These are phyloP conservation scores for Berberis thunbergii DNA, from an alignment of 164 flowering plant species.

Conservation along the genomic window DNA sequence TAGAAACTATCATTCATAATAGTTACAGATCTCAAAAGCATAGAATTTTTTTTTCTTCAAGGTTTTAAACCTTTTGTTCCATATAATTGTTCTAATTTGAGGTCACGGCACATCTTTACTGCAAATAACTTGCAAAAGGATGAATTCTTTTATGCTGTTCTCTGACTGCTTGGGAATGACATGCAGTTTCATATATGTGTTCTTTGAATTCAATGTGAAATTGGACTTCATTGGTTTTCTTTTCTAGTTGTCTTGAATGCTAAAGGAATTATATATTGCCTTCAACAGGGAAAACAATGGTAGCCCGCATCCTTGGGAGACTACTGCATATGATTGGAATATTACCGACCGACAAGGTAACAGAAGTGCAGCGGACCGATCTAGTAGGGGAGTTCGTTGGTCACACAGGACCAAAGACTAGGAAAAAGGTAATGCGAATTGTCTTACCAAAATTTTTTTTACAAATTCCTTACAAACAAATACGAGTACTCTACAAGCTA, in stretches of 20 bases:
- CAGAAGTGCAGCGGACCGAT: conserved; percentile 95
- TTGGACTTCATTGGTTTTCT: too few relatives aligned
- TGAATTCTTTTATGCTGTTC: too few relatives aligned
- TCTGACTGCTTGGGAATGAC: too few relatives aligned
- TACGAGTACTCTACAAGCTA: background rate
- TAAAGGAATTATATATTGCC: background rate
- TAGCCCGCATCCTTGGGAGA: conserved; percentile 83
- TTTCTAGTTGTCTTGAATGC: background rate
- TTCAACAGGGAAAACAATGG: conserved; percentile 86
- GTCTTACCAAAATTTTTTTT: background rate
- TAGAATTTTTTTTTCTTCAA: too few relatives aligned
- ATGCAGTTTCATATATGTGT: too few relatives aligned
- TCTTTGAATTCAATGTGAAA: too few relatives aligned
- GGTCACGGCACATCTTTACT: too few relatives aligned
- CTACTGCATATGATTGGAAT: conserved; percentile 90
- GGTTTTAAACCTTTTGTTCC: too few relatives aligned
- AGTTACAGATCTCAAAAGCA: too few relatives aligned
- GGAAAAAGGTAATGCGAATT: conserved; percentile 57
- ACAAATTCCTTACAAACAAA: background rate
- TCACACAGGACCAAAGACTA: conserved; percentile 95
- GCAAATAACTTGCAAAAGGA: too few relatives aligned
- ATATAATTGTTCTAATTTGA: too few relatives aligned
- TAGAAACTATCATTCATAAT: too few relatives aligned
- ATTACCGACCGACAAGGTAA: conserved; percentile 83
- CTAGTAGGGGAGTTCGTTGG: conserved; percentile 98